A percentile compares a stretch with the other conserved stretches of the same genome.
These are phyloP conservation scores for Angophora floribunda DNA, from an alignment of 345 rosid genomes.

Conservation along the genomic window DNA sequence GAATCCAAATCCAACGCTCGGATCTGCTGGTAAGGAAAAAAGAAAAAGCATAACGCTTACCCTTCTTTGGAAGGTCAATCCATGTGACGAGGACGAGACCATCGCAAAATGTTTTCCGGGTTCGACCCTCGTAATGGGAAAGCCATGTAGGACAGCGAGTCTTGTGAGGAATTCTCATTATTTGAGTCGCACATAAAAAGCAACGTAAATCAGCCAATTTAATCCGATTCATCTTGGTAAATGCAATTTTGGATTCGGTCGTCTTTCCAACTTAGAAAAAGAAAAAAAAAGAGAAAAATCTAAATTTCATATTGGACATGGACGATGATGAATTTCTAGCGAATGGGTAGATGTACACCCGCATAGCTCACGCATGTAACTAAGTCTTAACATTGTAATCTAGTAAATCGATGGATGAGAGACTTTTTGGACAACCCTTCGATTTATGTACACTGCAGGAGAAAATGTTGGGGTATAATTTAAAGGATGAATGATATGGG, in stretches of 20 bases:
- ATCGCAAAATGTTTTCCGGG: not conserved
- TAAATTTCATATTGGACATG: not conserved
- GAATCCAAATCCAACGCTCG: not conserved
- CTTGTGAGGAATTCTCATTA: not conserved
- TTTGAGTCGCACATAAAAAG: not conserved
- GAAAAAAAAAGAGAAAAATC: not conserved
- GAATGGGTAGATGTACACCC: not conserved
- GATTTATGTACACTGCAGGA: not conserved
- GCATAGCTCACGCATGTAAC: not conserved
- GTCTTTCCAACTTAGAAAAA: not conserved
- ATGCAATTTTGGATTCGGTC: not conserved
- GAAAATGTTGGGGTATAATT: not conserved
- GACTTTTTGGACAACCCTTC: not conserved
- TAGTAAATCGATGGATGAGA: not conserved
- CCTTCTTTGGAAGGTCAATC: not conserved
- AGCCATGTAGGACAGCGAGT: not conserved
- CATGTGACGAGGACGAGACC: not conserved
- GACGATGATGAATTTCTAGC: not conserved
- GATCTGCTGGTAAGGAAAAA: not conserved
- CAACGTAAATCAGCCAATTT: not conserved
- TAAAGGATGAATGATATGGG: not conserved
- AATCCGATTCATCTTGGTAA: not conserved
- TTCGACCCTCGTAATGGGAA: not conserved
- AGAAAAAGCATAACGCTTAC: not conserved
- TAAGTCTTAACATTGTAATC: not conserved